Evolutionary conservation across 768 basidiomycete species (phyloP).

Genomic region (Leccinum disarticulatum): DNA sequence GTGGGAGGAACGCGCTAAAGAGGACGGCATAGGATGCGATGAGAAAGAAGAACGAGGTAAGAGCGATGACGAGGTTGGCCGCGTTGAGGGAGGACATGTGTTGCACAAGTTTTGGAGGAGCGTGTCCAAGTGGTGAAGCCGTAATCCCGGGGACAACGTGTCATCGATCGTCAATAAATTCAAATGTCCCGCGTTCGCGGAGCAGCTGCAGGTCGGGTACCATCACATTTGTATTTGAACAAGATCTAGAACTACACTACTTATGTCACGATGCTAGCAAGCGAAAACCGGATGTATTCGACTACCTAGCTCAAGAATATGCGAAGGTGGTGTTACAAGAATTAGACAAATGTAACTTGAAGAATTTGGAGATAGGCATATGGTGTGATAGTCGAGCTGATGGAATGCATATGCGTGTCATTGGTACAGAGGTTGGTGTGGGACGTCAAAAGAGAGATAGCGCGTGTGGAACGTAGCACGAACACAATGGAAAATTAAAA

Average conservation of each 20-base stretch:
- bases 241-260: slow-evolving; percentile 32
- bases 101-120: slow-evolving; percentile 5
- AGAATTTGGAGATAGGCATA: slow-evolving; percentile 21
- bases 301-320: slow-evolving; percentile 14
- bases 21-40: slow-evolving; percentile 63
- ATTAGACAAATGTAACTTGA: slow-evolving; percentile 29
- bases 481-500: not conserved
- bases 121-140: slow-evolving; percentile 18
- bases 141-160: slow-evolving; percentile 32
- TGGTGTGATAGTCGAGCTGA: slow-evolving; percentile 14
- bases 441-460: slow-evolving; percentile 19
- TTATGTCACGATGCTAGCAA: slow-evolving; percentile 15
- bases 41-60: slow-evolving; percentile 53
- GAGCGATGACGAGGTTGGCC: slow-evolving; percentile 49
- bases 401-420: slow-evolving; percentile 24
- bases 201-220: not conserved
- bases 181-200: slow-evolving; percentile 9
- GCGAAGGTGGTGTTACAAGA: slow-evolving; percentile 27
- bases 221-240: slow-evolving; percentile 21
- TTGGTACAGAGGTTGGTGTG: slow-evolving; percentile 25
- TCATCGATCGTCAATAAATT: slow-evolving; percentile 2
- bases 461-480: slow-evolving; percentile 16
- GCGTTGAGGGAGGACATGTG: slow-evolving; percentile 32
- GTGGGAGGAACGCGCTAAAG: slow-evolving; percentile 62
- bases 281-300: slow-evolving; percentile 18